Conservation (phyloP, 2,329 filamentous ascomycete genomes). For the Trichoderma oligosporum region DNA sequence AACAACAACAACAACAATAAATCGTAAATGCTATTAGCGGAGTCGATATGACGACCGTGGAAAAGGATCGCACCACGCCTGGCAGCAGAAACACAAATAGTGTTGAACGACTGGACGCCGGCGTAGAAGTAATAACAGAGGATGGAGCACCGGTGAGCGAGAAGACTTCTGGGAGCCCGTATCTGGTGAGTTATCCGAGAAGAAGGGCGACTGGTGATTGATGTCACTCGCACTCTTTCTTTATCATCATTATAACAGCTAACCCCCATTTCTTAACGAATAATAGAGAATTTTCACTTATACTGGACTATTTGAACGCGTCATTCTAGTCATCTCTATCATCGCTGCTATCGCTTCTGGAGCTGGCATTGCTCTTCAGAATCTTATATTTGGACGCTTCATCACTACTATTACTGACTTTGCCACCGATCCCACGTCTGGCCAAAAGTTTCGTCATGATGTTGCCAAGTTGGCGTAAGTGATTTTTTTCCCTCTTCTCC, state of each 20-base stretch:
- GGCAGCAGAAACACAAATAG: not conserved
- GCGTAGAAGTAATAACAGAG: not conserved
- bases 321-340: conserved; percentile 19
- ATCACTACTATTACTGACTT: conserved; percentile 37
- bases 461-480: conserved; percentile 33
- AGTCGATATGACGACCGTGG: not conserved
- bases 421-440: conserved; percentile 25
- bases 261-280: not conserved
- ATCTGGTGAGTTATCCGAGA: not conserved
- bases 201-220: not conserved
- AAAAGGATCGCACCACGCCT: not conserved
- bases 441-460: conserved; percentile 30
- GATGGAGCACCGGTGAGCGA: not conserved
- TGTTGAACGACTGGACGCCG: not conserved
- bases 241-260: not conserved
- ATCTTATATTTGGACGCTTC: conserved; percentile 39
- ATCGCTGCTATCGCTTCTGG: conserved; percentile 37
- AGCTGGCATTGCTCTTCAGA: conserved; percentile 36
- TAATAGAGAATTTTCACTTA: conserved; percentile 14
- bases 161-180: conserved; percentile 2
- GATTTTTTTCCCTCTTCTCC: no score
- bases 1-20: not conserved
- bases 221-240: not conserved
- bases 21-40: not conserved
- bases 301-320: not conserved